A percentile compares a stretch with the other conserved stretches of the same genome.
phyloP scores from a whole-genome alignment of 2,329 filamentous ascomycete genomes.

The Fonsecaea monophora region DNA sequence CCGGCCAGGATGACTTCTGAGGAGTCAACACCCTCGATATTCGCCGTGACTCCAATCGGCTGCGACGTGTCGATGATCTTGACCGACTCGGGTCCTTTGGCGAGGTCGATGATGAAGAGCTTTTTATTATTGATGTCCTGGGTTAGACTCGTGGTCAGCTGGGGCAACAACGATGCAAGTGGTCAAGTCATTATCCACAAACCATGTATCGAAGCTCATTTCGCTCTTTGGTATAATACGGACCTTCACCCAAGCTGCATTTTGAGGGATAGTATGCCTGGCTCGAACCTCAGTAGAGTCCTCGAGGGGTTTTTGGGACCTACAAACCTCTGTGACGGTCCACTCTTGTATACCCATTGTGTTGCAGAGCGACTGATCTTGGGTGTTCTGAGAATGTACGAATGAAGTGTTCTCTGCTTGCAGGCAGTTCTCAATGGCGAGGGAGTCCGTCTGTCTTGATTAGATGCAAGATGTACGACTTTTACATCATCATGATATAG shows the following conservation, averaged over 20 bases:
- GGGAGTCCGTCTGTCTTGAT: not conserved
- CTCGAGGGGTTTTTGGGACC: not conserved
- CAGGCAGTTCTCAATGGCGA: not conserved
- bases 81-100: constrained; percentile 66
- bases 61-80: constrained; percentile 63
- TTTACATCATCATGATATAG: constrained; percentile 7
- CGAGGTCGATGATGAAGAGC: constrained; percentile 73
- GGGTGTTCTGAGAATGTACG: no score
- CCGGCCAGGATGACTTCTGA: constrained; percentile 75
- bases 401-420: not conserved
- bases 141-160: constrained; percentile 65
- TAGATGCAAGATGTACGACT: not conserved
- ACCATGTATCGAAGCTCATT: constrained; percentile 52
- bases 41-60: constrained; percentile 73
- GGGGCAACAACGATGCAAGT: not conserved
- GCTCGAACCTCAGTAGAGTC: not conserved
- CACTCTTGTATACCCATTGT: constrained; percentile 49
- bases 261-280: constrained; percentile 44
- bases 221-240: constrained; percentile 48
- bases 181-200: not conserved
- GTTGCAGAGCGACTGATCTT: not conserved
- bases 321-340: constrained; percentile 54
- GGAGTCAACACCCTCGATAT: constrained; percentile 69
- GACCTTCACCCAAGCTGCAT: constrained; percentile 52
- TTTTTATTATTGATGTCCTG: constrained; percentile 78